These are phyloP conservation scores for Amoeboaphelidium occidentale DNA, from an alignment of 371 early-diverging fungal species.

Conservation along the genomic window DNA sequence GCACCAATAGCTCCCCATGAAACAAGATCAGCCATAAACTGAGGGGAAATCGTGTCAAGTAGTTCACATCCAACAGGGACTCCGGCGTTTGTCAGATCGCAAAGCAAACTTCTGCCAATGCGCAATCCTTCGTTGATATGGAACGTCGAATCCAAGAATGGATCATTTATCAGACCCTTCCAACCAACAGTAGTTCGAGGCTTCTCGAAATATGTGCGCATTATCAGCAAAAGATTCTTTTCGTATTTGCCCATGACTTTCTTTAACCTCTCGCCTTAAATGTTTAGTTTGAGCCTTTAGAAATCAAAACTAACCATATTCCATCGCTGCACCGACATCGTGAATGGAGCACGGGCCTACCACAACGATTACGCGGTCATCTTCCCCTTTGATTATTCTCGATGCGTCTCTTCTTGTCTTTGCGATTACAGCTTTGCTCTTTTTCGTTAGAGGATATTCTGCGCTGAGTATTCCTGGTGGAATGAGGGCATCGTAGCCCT, in stretches of 20 bases:
- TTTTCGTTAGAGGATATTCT: not conserved
- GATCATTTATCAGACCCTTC: constrained; percentile 84
- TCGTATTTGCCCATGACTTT: constrained; percentile 23
- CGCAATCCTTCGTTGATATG: constrained; percentile 73
- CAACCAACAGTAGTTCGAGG: constrained; percentile 83
- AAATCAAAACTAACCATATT: constrained; percentile 33
- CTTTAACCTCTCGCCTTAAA: constrained; percentile 19
- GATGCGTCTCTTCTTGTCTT: constrained; percentile 34
- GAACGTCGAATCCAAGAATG: constrained; percentile 44
- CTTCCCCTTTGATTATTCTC: constrained; percentile 44
- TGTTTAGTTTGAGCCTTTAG: constrained; percentile 7
- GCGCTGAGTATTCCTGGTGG: not conserved
- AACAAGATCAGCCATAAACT: constrained; percentile 70
- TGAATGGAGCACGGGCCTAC: constrained; percentile 90
- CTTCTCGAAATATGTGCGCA: constrained; percentile 73
- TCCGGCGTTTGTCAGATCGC: constrained; percentile 44
- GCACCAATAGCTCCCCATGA: constrained; percentile 88
- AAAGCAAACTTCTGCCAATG: constrained; percentile 49
- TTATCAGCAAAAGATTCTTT: constrained; percentile 48
- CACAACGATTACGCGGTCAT: constrained; percentile 60
- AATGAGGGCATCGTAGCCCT: not conserved
- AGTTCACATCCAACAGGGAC: constrained; percentile 71
- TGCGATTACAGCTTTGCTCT: constrained; percentile 23
- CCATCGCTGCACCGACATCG: constrained; percentile 54
- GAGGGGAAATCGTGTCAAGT: constrained; percentile 79